Base-by-base conservation (phyloP, 202 grass and related monocot genomes). In the Musa balbisiana region DNA sequence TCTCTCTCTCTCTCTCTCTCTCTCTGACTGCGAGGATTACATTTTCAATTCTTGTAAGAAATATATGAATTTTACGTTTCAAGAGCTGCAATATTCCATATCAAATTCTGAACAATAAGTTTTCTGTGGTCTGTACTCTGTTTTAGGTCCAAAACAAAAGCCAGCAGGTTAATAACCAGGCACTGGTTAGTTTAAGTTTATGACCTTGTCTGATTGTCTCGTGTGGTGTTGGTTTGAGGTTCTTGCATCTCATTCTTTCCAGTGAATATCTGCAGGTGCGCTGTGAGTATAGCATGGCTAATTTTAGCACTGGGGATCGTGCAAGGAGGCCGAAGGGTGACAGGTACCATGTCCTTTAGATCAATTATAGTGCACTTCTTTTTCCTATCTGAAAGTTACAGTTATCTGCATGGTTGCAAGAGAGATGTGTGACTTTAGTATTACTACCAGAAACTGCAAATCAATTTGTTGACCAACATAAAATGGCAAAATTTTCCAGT, bases 261-360 rank as follows among this genome's bases (percentile, higher is more conserved):
- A 49, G 82, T 10, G 71, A 68, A 68, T 72, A 17, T 81, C 49
- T 93, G 64, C 81, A 97, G 94, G 94, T 97, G 49, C 82, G 90
- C 16, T 97, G 94, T 79, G 93, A 93, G 74, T 97, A 97, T 84
- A 87, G 94, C 81, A 93, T 97, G 91, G 94, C 94, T 62, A 92
- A 98, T 75, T 98, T 98, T 83, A 93, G 94, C 85, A 98, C 94
- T 11, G 94, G 94, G 58, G 94, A 89, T 89, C 79, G 91, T 52
- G 79, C 83, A 79, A 98, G 94, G 82, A 98, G 81, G 67, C 91
- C 88, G 24, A 98, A 91, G 76, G 91, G 94, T 51, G 88, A 94
- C 85, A 93, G 91, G 91, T 98, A 54, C 21, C 21, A 59, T 82
- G 53, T 63, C 72, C 64, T 65, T 80, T 87, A 52, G 16, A 23